Evolutionary conservation across 108 stramenopile genomes (phyloP).

Genomic region (Cyclotella distinguenda): DNA sequence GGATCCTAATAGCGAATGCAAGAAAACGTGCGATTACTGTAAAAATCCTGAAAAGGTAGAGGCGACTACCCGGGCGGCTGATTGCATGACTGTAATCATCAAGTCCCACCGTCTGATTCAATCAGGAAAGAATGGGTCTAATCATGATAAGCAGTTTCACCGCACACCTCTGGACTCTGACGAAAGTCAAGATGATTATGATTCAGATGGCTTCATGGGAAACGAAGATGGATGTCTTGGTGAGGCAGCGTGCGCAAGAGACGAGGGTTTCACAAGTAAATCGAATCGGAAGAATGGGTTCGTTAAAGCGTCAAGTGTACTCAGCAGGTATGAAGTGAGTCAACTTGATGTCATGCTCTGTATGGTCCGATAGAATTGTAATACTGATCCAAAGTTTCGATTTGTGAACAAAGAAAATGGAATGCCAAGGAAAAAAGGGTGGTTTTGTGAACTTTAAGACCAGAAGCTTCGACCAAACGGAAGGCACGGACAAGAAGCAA

Average conservation of each 20-base stretch:
- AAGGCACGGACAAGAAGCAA: slow-evolving; percentile 24
- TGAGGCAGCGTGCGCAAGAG: slow-evolving; percentile 8
- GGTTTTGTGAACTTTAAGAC: slow-evolving; percentile 49
- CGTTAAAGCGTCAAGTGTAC: slow-evolving; percentile 49
- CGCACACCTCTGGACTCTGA: slow-evolving; percentile 31
- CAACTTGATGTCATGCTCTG: no score
- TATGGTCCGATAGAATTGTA: no score
- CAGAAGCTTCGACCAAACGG: slow-evolving; percentile 22
- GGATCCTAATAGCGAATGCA: slow-evolving; percentile 53
- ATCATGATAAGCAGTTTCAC: slow-evolving; percentile 20
- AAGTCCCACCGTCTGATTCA: slow-evolving; percentile 20
- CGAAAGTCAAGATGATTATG: slow-evolving; percentile 26
- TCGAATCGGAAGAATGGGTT: slow-evolving; percentile 40
- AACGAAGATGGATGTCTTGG: slow-evolving; percentile 24
- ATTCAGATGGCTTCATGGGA: slow-evolving; percentile 29
- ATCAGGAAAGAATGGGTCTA: slow-evolving; percentile 7
- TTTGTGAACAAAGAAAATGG: slow-evolving; percentile 22
- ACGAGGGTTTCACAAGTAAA: slow-evolving; percentile 14
- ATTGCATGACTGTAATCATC: slow-evolving; percentile 34
- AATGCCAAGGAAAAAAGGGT: slow-evolving; percentile 39
- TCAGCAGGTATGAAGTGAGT: slow-evolving; percentile 54
- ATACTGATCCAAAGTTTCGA: no score
- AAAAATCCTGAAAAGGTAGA: slow-evolving; percentile 54
- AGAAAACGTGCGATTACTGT: slow-evolving; percentile 80
- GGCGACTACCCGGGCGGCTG: slow-evolving; percentile 37